Evolutionary conservation across 345 rosid genomes (phyloP), one percentile per base, ranked within the genome.

Genomic region (Hibiscus tridactylites): DNA sequence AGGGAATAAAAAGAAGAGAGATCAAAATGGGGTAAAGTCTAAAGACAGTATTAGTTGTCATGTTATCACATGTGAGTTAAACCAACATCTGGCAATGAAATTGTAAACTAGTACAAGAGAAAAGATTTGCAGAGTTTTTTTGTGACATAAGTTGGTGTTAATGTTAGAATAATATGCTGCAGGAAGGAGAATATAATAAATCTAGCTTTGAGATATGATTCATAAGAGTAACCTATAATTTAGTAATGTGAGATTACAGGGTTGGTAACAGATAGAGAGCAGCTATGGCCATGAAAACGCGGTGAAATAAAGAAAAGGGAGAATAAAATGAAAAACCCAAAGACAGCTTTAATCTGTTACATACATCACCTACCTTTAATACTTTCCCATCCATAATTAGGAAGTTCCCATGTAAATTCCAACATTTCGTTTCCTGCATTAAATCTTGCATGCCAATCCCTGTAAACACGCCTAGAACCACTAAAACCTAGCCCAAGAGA

Each of bases 361-460:
- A 70, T 11, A 50, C 65, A 62, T 65, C 56, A 78, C 11, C 76
- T 59, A n/a, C 47, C 79, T 81, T 83, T 77, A 71, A 77, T 75
- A 37, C 75, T 71, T 79, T 81, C 81, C 76, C 28, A 17, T 17
- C 73, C 47, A 74, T 75, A 77, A 81, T 73, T 78, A 24, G 9
- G 37, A 81, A 77, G 69, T 75, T 9, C 70, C 71, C 79, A 64
- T 62, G 80, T n/a, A 77, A 77, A 17, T 17, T 72, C 79, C 75
- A 61, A 37, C 37, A 33, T 33, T 33, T 4, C 37, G 4, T 33
- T 5, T 33, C 37, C 5, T 33, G 37, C 6, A 6, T 5, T 33
- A 33, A 33, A 33, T 33, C 6, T 33, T 33, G 37, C 37, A 33
- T 33, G 35, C 5, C 6, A 33, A 33, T 33, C 0, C 1, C 37